phyloP scores from a whole-genome alignment of 139 green algal species.

The Chlorella sorokiniana region DNA sequence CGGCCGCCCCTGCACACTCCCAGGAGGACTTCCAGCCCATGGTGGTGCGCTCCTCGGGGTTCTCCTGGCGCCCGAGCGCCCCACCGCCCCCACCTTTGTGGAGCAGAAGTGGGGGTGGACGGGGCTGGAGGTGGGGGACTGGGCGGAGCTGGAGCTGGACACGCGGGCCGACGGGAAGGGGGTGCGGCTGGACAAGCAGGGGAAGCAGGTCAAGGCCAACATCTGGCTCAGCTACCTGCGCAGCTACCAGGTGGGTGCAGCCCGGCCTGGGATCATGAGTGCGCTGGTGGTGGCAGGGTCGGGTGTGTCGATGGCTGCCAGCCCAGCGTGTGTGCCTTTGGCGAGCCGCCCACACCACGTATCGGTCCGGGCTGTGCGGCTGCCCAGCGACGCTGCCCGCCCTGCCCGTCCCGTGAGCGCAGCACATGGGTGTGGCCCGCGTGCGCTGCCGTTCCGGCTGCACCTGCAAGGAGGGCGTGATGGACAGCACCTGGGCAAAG shows the following conservation, averaged over 20 bases:
- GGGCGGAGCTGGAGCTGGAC: slow-evolving; percentile 29
- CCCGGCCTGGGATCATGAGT: not conserved
- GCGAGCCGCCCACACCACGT: too few species aligned
- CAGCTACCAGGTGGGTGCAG: slow-evolving; percentile 13
- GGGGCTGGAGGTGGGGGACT: slow-evolving; percentile 18
- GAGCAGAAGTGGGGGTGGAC: slow-evolving; percentile 35
- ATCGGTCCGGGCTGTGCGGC: too few species aligned
- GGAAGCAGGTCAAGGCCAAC: slow-evolving; percentile 29
- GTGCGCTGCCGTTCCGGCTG: slow-evolving; percentile 18
- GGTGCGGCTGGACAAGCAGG: slow-evolving; percentile 4
- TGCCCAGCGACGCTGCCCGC: too few species aligned
- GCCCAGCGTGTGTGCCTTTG: too few species aligned
- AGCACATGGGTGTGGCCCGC: slow-evolving; percentile 28
- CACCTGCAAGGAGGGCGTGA: not conserved
- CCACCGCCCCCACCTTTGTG: slow-evolving; percentile 17
- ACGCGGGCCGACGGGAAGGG: slow-evolving; percentile 25
- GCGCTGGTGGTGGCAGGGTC: too few species aligned
- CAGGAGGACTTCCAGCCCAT: slow-evolving; percentile 32
- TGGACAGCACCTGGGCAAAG: slow-evolving; percentile 6
- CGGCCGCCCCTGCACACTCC: not conserved
- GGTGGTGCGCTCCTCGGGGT: not conserved
- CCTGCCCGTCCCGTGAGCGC: not conserved
- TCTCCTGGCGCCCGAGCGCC: slow-evolving; percentile 17
- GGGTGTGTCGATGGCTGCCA: too few species aligned
- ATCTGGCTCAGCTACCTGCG: slow-evolving; percentile 33